phyloP scores from a whole-genome alignment of 148 eudicot species.

The Vaccinium macrocarpon region DNA sequence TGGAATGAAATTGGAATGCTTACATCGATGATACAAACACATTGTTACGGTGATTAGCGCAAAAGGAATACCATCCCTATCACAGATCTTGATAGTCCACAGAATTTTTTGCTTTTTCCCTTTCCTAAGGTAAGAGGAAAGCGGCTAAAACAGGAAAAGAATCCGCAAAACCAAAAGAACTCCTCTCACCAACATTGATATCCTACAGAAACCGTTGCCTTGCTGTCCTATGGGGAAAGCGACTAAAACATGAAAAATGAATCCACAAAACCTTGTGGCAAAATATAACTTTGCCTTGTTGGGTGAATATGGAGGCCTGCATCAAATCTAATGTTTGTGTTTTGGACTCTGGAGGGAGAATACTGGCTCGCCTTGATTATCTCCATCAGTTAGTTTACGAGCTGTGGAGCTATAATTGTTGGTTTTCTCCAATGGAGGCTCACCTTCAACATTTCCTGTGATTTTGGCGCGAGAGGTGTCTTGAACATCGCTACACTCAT shows the following conservation, averaged over 20 bases:
- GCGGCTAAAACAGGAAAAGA: neutral
- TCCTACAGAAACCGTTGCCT: neutral
- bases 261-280: neutral
- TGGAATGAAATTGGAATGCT: neutral
- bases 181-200: neutral
- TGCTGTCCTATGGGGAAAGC: neutral
- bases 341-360: constrained; percentile 55
- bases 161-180: constrained; percentile 1
- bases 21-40: neutral
- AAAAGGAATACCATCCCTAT: neutral
- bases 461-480: constrained; percentile 20
- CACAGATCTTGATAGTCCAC: neutral
- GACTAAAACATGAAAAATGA: neutral
- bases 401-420: neutral
- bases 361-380: constrained; percentile 21
- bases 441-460: constrained; percentile 13
- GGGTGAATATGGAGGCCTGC: neutral
- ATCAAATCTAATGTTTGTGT: constrained; percentile 18
- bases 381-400: constrained; percentile 15
- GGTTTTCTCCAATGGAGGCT: constrained; percentile 12
- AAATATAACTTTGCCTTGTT: neutral
- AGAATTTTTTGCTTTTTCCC: neutral
- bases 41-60: too few relatives aligned
- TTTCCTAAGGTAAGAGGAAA: neutral
- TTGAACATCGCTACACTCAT: constrained; percentile 20